These are phyloP conservation scores for Sarocladiaceae sp. DNA, from an alignment of 2,329 filamentous ascomycete genomes.

Conservation along the genomic window DNA sequence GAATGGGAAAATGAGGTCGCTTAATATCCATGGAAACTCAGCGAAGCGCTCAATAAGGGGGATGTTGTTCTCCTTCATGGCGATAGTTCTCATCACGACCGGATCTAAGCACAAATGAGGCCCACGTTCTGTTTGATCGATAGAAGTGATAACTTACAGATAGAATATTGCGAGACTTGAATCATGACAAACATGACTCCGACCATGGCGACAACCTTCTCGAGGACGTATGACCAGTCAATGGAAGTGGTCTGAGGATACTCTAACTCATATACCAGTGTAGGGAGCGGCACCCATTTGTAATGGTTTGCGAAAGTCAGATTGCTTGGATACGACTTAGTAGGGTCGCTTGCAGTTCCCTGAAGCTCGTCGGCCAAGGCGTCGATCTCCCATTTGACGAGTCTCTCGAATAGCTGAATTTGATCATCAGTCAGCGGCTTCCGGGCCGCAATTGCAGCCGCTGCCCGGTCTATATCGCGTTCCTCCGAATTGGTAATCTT, in stretches of 20 bases:
- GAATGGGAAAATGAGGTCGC: conserved; percentile 72
- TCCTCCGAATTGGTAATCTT: conserved; percentile 29
- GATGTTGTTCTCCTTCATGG: conserved; percentile 63
- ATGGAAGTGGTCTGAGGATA: conserved; percentile 66
- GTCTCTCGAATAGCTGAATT: conserved; percentile 57
- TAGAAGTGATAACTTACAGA: conserved; percentile 40
- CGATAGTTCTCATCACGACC: conserved; percentile 61
- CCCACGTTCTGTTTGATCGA: conserved; percentile 12
- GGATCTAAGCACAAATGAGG: conserved; percentile 52
- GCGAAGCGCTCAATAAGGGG: conserved; percentile 56
- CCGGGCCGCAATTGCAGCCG: conserved; percentile 56
- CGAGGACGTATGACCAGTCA: conserved; percentile 70
- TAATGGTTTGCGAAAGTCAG: conserved; percentile 61
- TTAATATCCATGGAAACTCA: conserved; percentile 71
- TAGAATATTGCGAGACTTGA: conserved; percentile 69
- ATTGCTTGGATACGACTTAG: conserved; percentile 62
- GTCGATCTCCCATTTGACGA: conserved; percentile 64
- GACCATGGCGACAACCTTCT: conserved; percentile 67
- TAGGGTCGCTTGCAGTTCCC: conserved; percentile 51
- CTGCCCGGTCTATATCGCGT: conserved; percentile 55
- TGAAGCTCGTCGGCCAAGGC: conserved; percentile 60
- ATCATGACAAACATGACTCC: conserved; percentile 77
- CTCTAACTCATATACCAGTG: conserved; percentile 73
- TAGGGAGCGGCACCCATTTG: conserved; percentile 72
- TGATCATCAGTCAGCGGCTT: conserved; percentile 58